Evolutionary conservation across 352 stramenopile species (phyloP).

Genomic region (Blastocystis sp.): DNA sequence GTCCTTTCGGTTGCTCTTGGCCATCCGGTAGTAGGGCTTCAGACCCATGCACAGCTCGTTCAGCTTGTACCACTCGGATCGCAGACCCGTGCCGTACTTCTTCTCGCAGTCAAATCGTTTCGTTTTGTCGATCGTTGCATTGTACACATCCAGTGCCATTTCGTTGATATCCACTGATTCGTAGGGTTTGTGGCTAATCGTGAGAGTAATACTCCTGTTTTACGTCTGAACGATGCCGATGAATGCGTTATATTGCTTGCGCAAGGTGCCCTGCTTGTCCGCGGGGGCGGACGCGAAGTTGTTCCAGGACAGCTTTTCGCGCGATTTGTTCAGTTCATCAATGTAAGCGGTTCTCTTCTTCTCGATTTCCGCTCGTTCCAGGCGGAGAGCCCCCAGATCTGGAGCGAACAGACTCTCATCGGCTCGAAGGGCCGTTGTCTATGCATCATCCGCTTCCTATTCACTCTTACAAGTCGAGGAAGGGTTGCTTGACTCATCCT

Average conservation of each 20-base stretch:
- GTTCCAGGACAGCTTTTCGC: constrained; percentile 33
- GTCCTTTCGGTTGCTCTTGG: constrained; percentile 16
- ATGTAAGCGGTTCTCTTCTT: constrained; percentile 19
- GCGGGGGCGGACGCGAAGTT: constrained; percentile 48
- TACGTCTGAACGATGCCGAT: constrained; percentile 45
- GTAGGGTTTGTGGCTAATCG: neutral
- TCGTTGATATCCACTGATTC: constrained; percentile 55
- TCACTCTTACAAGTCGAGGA: constrained; percentile 21
- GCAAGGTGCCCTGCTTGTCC: constrained; percentile 7
- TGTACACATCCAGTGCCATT: constrained; percentile 53
- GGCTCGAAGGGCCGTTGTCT: constrained; percentile 40
- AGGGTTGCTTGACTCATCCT: neutral
- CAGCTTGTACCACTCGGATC: constrained; percentile 46
- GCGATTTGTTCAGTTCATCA: neutral
- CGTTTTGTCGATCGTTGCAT: constrained; percentile 2
- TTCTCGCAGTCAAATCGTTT: constrained; percentile 10
- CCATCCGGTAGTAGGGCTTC: constrained; percentile 23
- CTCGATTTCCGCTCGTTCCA: constrained; percentile 63
- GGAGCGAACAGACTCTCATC: constrained; percentile 26
- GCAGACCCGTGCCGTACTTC: constrained; percentile 4
- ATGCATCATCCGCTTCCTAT: neutral
- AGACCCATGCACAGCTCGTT: constrained; percentile 36
- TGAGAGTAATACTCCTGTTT: neutral
- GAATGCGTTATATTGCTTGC: constrained; percentile 28
- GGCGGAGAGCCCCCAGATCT: constrained; percentile 41